Conservation (phyloP, 768 basidiomycete species). For the Tulasnella sp. region DNA sequence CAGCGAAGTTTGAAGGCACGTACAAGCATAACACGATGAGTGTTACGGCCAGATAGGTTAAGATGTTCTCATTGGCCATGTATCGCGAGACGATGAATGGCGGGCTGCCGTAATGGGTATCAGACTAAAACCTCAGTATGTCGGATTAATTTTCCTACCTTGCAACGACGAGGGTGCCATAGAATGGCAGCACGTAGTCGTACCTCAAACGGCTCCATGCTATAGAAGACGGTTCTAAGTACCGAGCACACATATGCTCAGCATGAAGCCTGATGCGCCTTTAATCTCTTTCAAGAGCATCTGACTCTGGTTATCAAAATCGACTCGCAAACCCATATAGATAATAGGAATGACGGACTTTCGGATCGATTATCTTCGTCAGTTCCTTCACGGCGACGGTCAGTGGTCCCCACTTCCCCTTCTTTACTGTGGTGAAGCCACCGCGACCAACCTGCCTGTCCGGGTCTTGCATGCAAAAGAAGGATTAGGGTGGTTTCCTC, state of each 20-base stretch:
- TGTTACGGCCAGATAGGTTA: not conserved
- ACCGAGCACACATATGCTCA: not conserved
- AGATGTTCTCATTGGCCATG: not conserved
- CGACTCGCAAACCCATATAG: too few relatives aligned
- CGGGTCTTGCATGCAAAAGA: not conserved
- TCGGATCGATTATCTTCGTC: not conserved
- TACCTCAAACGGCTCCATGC: not conserved
- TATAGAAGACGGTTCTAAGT: not conserved
- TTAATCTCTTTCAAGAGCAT: not conserved
- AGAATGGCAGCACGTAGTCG: not conserved
- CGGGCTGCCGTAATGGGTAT: not conserved
- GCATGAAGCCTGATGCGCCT: not conserved
- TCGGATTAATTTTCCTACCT: not conserved
- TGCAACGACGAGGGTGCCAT: not conserved
- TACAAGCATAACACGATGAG: not conserved
- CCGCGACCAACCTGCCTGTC: not conserved
- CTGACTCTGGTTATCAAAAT: too few relatives aligned
- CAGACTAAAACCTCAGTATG: not conserved
- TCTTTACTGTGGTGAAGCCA: not conserved
- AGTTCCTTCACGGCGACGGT: not conserved
- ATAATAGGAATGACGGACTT: not conserved
- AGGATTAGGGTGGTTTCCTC: not conserved
- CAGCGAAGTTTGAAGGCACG: not conserved
- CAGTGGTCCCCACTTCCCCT: not conserved
- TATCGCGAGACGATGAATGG: not conserved